Percentiles rank a stretch among this genome's conserved stretches.
Evolutionary conservation across 345 rosid species (phyloP).

Genomic region (Raphanus raphanistrum): DNA sequence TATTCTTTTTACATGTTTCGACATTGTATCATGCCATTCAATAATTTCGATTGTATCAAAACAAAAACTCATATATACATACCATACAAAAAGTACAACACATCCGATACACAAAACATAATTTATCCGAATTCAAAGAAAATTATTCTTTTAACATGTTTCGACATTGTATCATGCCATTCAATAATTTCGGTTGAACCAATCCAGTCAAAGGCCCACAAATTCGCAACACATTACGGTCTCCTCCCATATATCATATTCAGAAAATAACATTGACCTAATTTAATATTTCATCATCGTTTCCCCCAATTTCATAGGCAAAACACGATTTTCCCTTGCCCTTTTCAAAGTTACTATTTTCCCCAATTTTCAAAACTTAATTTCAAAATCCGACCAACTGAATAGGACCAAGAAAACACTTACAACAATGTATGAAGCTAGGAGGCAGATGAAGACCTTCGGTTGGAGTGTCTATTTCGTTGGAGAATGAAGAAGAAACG

Average conservation of each 20-base stretch:
- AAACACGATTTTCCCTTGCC: no score
- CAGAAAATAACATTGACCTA: background rate
- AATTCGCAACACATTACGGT: background rate
- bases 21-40: background rate
- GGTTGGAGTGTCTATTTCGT: background rate
- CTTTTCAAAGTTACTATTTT: no score
- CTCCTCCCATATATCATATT: background rate
- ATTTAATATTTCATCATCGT: no score
- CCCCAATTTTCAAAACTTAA: background rate
- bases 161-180: background rate
- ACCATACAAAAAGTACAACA: no score
- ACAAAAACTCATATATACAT: no score
- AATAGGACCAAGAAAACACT: background rate
- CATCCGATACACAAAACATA: background rate
- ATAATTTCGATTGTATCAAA: no score
- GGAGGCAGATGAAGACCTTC: background rate
- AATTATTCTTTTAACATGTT: background rate
- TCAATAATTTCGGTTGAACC: background rate
- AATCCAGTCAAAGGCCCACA: background rate
- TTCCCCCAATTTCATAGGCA: no score
- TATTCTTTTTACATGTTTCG: background rate
- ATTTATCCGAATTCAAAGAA: background rate
- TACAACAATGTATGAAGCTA: background rate
- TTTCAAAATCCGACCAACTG: background rate
- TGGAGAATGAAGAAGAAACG: background rate